Conservation (phyloP, 1,139 yeast genomes). For the Taiozyma sp. region DNA sequence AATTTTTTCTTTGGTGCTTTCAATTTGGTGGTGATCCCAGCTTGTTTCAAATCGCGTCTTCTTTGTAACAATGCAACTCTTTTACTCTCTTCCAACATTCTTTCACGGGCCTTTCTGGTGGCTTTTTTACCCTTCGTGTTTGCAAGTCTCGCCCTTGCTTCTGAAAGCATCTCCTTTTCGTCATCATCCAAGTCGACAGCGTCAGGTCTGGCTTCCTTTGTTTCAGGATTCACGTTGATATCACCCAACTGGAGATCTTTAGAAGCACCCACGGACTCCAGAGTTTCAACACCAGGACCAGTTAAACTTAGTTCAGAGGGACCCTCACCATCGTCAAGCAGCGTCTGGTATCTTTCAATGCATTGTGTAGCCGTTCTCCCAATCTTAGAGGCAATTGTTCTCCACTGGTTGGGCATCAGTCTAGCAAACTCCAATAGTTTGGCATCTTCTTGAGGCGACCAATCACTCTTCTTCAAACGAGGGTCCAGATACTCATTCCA, state of each 20-base stretch:
- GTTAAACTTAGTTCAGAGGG: conserved; percentile 35
- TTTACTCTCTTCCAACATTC: conserved; percentile 69
- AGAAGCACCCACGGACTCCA: conserved; percentile 36
- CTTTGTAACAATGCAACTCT: conserved; percentile 74
- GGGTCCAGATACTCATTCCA: conserved; percentile 94
- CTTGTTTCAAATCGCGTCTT: conserved; percentile 79
- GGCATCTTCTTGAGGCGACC: conserved; percentile 78
- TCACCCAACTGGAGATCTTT: conserved; percentile 41
- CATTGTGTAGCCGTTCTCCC: conserved; percentile 88
- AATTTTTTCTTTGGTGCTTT: conserved; percentile 41
- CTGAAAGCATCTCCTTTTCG: conserved; percentile 87
- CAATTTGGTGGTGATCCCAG: conserved; percentile 60
- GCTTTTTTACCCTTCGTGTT: conserved; percentile 96
- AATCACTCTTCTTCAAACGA: conserved; percentile 50
- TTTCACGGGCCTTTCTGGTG: conserved; percentile 81
- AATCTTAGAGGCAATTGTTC: conserved; percentile 73
- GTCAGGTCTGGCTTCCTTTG: conserved; percentile 81
- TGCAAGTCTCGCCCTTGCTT: conserved; percentile 87
- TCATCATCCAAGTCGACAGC: conserved; percentile 78
- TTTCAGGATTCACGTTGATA: conserved; percentile 66
- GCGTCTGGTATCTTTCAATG: conserved; percentile 77
- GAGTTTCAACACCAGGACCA: conserved; percentile 54
- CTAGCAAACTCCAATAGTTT: conserved; percentile 61
- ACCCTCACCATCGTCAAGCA: conserved; percentile 53
- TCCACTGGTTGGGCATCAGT: conserved; percentile 89